Evolutionary conservation across 805 yeast genomes (phyloP).

Genomic region (Tetrapisispora fleetii): DNA sequence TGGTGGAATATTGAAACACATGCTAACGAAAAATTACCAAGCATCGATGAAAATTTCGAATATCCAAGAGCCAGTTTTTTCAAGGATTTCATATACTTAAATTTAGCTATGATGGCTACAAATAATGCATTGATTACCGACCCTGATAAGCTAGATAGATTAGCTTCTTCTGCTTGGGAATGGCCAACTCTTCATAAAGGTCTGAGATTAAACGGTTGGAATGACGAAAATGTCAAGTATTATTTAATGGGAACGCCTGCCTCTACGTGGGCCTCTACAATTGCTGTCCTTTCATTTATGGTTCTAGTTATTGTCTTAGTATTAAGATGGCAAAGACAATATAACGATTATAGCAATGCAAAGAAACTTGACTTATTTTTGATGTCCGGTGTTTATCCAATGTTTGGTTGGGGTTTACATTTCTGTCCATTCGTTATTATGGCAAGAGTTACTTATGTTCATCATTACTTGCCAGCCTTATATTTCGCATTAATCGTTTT

Average conservation of each 20-base stretch:
- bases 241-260: constrained; percentile 70
- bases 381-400: constrained; percentile 69
- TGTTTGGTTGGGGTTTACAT: constrained; percentile 76
- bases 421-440: constrained; percentile 65
- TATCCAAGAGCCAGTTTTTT: constrained; percentile 69
- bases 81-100: constrained; percentile 65
- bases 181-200: constrained; percentile 78
- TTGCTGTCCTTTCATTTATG: constrained; percentile 49
- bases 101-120: constrained; percentile 90
- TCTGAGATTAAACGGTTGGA: constrained; percentile 72
- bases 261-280: constrained; percentile 66
- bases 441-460: constrained; percentile 83
- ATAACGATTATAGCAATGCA: constrained; percentile 44
- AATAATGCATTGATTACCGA: constrained; percentile 78
- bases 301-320: constrained; percentile 36
- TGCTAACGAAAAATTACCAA: constrained; percentile 51
- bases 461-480: constrained; percentile 76
- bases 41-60: constrained; percentile 30
- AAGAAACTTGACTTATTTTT: constrained; percentile 42
- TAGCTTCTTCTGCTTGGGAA: constrained; percentile 76
- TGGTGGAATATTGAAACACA: constrained; percentile 85
- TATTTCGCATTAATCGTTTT: constrained; percentile 60
- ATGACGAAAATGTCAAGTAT: constrained; percentile 51
- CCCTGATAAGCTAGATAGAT: constrained; percentile 57
- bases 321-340: constrained; percentile 79